A percentile compares a stretch with the other conserved stretches of the same genome.
phyloP scores from a whole-genome alignment of 805 yeast genomes.

The Zygosaccharomyces pseudorouxii region DNA sequence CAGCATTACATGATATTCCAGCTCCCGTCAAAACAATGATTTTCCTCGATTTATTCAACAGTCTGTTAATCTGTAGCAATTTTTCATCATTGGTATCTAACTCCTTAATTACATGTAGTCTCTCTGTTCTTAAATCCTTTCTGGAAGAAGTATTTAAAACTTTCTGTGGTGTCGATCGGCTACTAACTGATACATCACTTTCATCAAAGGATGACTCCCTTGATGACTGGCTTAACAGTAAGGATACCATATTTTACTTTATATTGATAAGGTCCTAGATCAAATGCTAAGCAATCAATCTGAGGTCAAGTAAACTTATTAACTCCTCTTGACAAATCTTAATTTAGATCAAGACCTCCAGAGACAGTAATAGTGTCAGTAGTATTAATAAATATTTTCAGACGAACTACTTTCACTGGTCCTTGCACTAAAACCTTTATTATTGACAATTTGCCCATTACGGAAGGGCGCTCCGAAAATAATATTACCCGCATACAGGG shows the following conservation, averaged over 20 bases:
- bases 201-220: slow-evolving; percentile 5
- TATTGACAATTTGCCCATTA: slow-evolving; percentile 5
- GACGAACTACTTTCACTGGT: background rate
- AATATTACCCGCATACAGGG: slow-evolving; percentile 1
- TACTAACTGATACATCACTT: background rate
- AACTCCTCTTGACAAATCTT: background rate
- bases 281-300: background rate
- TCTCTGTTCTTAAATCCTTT: slow-evolving; percentile 18
- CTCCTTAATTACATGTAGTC: slow-evolving; percentile 14
- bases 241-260: slow-evolving; percentile 1
- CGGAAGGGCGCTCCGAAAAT: background rate
- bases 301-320: background rate
- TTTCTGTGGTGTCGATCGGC: background rate
- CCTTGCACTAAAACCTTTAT: background rate
- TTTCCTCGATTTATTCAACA: slow-evolving; percentile 37
- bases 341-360: too few relatives aligned
- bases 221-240: slow-evolving; percentile 1
- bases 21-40: slow-evolving; percentile 86
- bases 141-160: slow-evolving; percentile 2
- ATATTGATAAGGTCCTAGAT: background rate
- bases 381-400: background rate
- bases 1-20: slow-evolving; percentile 94
- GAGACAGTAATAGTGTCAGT: background rate
- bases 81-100: slow-evolving; percentile 15
- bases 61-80: slow-evolving; percentile 26